These are phyloP conservation scores for Trichophyton simii DNA, from an alignment of 2,329 filamentous ascomycete genomes.

Conservation along the genomic window DNA sequence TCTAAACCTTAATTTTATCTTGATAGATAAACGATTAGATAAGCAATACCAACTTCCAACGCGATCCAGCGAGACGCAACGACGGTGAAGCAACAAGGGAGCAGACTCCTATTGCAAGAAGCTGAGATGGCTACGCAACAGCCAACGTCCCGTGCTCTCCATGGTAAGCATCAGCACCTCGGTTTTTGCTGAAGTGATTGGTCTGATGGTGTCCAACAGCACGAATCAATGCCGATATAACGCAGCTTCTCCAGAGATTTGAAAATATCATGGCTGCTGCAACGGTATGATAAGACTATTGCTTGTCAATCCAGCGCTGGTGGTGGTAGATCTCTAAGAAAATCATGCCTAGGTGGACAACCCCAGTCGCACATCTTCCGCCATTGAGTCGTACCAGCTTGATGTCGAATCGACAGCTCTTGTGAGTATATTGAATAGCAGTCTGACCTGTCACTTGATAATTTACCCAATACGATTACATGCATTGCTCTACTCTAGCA, in stretches of 20 bases:
- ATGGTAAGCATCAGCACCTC: slow-evolving; percentile 10
- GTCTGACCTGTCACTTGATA: too few relatives aligned
- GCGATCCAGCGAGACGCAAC: background rate
- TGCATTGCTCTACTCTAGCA: background rate
- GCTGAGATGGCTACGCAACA: slow-evolving; percentile 13
- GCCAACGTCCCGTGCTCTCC: slow-evolving; percentile 11
- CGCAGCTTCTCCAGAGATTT: slow-evolving; percentile 40
- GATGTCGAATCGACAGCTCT: slow-evolving; percentile 47
- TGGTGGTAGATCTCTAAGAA: background rate
- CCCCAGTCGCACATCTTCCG: slow-evolving; percentile 43
- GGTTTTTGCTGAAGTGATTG: background rate
- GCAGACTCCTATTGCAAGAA: background rate
- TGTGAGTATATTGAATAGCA: slow-evolving; percentile 26
- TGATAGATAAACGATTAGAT: background rate
- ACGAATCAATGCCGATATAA: slow-evolving; percentile 34
- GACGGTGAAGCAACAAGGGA: background rate
- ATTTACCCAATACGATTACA: background rate
- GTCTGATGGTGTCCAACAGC: slow-evolving; percentile 19
- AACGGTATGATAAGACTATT: slow-evolving; percentile 27
- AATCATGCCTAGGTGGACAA: slow-evolving; percentile 32
- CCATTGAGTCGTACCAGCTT: slow-evolving; percentile 46
- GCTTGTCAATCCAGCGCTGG: background rate
- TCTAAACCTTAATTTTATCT: background rate
- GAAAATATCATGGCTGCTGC: slow-evolving; percentile 44
- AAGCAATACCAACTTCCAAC: background rate